These are phyloP conservation scores for Hanseniaspora nectarophila DNA, from an alignment of 805 yeast genomes.

Conservation along the genomic window DNA sequence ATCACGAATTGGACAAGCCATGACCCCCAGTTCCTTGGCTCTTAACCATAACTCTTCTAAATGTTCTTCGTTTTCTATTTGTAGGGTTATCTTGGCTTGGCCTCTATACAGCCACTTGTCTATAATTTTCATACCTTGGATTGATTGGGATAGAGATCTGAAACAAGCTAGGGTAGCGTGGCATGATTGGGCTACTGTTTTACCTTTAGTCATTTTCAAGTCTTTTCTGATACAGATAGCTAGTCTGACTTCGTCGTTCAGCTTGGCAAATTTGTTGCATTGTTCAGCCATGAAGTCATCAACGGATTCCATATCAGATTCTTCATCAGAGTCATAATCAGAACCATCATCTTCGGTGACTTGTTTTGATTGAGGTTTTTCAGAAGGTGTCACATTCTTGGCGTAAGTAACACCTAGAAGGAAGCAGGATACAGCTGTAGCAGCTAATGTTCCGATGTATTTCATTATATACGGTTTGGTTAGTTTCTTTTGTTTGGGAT, in stretches of 20 bases:
- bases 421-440: constrained; percentile 24
- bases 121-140: constrained; percentile 48
- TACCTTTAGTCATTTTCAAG: constrained; percentile 85
- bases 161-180: constrained; percentile 94
- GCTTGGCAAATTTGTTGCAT: constrained; percentile 46
- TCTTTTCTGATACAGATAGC: constrained; percentile 81
- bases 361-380: neutral
- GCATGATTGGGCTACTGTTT: constrained; percentile 92
- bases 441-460: constrained; percentile 17
- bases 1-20: constrained; percentile 75
- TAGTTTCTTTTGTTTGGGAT: neutral
- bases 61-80: constrained; percentile 53
- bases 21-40: constrained; percentile 69
- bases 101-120: constrained; percentile 72
- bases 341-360: neutral
- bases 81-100: constrained; percentile 85
- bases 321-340: constrained; percentile 20
- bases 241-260: constrained; percentile 71
- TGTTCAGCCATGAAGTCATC: constrained; percentile 43
- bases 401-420: constrained; percentile 23
- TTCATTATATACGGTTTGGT: neutral
- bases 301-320: constrained; percentile 31
- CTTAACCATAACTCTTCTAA: constrained; percentile 67
- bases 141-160: constrained; percentile 47
- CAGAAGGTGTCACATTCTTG: neutral